phyloP scores from a whole-genome alignment of 805 yeast genomes.

The Myxozyma udenii region DNA sequence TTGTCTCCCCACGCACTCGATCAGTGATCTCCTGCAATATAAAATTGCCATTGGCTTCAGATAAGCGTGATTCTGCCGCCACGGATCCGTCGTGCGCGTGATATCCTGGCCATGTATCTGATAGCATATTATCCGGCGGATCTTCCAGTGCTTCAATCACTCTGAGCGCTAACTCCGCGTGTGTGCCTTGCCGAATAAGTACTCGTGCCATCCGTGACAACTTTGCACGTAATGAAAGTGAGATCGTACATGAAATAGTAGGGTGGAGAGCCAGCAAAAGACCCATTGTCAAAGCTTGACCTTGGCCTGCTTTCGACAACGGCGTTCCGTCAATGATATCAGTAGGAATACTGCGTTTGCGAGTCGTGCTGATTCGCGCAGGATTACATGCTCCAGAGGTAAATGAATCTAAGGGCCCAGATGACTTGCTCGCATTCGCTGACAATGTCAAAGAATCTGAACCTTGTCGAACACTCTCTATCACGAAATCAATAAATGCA shows the following conservation, averaged over 20 bases:
- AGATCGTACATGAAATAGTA: conserved; percentile 6
- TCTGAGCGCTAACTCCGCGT: conserved; percentile 1
- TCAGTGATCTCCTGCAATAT: not conserved
- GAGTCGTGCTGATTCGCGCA: too few relatives aligned
- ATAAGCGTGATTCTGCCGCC: not conserved
- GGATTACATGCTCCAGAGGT: too few relatives aligned
- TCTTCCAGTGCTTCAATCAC: conserved; percentile 8
- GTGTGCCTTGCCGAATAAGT: conserved; percentile 5
- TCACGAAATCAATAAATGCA: conserved; percentile 7
- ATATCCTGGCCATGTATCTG: conserved; percentile 19
- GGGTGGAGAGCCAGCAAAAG: conserved; percentile 2
- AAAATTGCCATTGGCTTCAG: not conserved
- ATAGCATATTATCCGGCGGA: conserved; percentile 7
- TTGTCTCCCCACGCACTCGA: not conserved
- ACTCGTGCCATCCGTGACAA: conserved; percentile 7
- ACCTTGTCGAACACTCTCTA: not conserved
- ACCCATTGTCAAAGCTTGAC: conserved; percentile 12
- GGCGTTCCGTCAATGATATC: conserved; percentile 14
- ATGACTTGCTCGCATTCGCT: too few relatives aligned
- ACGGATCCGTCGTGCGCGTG: not conserved
- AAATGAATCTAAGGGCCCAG: too few relatives aligned
- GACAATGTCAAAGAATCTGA: not conserved
- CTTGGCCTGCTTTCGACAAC: conserved; percentile 4
- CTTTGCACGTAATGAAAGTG: conserved; percentile 4
- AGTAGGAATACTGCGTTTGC: conserved; percentile 5